Percentiles rank a stretch among this genome's conserved stretches.
Evolutionary conservation across 306 rosid genomes (phyloP).

Genomic region (Potentilla sterilis): DNA sequence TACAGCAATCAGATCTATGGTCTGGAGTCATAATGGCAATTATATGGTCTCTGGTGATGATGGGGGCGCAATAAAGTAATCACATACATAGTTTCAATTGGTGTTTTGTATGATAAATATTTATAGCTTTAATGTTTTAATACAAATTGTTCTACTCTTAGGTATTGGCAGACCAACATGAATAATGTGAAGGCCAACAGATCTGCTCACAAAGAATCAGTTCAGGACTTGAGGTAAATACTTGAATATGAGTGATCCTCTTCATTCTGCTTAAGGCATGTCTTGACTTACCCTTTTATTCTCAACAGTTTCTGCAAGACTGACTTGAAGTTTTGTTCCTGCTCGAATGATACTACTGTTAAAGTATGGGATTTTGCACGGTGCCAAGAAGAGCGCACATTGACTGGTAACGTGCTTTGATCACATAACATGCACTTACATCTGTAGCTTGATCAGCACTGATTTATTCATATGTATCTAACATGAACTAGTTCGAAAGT

Average conservation of each 20-base stretch:
- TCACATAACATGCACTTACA: slow-evolving; percentile 21
- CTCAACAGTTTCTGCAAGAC: slow-evolving; percentile 91
- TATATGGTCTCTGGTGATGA: slow-evolving; percentile 99
- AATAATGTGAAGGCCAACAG: slow-evolving; percentile 95
- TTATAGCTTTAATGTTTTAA: slow-evolving; percentile 16
- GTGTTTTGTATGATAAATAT: slow-evolving; percentile 16
- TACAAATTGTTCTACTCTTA: slow-evolving; percentile 31
- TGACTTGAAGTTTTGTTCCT: slow-evolving; percentile 95
- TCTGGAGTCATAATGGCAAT: slow-evolving; percentile 99
- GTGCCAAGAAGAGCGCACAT: slow-evolving; percentile 92
- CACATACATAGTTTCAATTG: slow-evolving; percentile 17
- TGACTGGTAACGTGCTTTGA: slow-evolving; percentile 92
- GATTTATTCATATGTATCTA: neutral
- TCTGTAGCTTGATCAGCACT: slow-evolving; percentile 2
- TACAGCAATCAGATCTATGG: slow-evolving; percentile 98
- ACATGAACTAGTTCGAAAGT: neutral
- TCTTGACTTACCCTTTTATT: slow-evolving; percentile 18
- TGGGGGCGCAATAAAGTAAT: slow-evolving; percentile 96
- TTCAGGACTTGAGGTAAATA: slow-evolving; percentile 83
- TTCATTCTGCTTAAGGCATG: slow-evolving; percentile 26
- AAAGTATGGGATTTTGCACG: slow-evolving; percentile 99
- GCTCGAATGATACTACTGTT: slow-evolving; percentile 94
- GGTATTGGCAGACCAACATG: slow-evolving; percentile 99
- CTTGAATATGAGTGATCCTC: slow-evolving; percentile 1
- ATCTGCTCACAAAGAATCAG: slow-evolving; percentile 98